phyloP scores from a whole-genome alignment of 352 stramenopile species.

The Pythium brachiatum region DNA sequence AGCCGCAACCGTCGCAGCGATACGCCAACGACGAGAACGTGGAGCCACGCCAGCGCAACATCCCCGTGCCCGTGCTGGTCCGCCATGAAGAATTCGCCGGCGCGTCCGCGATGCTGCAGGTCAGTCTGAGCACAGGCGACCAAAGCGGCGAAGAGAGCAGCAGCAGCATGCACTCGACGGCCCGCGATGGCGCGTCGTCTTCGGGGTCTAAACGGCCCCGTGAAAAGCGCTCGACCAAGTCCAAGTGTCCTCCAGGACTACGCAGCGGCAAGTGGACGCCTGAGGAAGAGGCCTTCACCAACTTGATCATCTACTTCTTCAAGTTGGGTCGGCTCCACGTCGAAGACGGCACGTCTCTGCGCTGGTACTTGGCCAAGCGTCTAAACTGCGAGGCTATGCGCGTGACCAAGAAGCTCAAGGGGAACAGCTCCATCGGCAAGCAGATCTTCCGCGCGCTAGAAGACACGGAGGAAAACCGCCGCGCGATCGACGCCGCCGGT shows the following conservation, averaged over 20 bases:
- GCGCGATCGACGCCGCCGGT: conserved; percentile 48
- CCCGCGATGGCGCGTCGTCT: neutral
- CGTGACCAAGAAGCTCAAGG: conserved; percentile 89
- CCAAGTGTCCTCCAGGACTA: conserved; percentile 76
- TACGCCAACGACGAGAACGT: conserved; percentile 23
- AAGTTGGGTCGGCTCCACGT: conserved; percentile 75
- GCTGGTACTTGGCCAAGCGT: conserved; percentile 82
- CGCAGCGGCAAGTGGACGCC: conserved; percentile 85
- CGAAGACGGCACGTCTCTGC: conserved; percentile 80
- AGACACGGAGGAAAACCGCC: conserved; percentile 51
- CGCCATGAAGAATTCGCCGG: conserved; percentile 26
- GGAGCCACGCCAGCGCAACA: conserved; percentile 22
- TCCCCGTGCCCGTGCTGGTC: conserved; percentile 26
- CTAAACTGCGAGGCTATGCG: conserved; percentile 88
- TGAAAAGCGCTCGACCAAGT: conserved; percentile 85
- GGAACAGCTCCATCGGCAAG: conserved; percentile 86
- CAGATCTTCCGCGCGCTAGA: conserved; percentile 85
- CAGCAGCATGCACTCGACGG: conserved; percentile 11
- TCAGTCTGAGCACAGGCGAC: neutral
- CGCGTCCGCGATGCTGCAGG: neutral
- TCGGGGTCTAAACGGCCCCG: conserved; percentile 10
- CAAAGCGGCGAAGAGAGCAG: conserved; percentile 28
- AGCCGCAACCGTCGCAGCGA: conserved; percentile 7
- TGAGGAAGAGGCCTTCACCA: conserved; percentile 81
- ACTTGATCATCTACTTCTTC: conserved; percentile 86